Base-by-base conservation (phyloP, 352 stramenopile genomes). In the Globisporangium canariense region DNA sequence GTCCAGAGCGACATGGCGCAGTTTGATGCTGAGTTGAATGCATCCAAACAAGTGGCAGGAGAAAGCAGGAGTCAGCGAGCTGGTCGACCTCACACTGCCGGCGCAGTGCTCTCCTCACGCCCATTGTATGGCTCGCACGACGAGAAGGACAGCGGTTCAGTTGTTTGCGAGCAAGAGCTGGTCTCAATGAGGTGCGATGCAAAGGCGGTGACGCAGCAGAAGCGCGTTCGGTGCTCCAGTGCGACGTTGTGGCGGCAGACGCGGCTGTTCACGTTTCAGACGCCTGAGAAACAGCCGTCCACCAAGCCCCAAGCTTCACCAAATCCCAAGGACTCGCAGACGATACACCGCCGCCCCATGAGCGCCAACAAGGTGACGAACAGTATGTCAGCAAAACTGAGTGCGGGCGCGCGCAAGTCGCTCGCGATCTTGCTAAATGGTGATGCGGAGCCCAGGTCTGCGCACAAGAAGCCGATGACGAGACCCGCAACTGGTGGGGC, bases 201-300 rank as follows among this genome's bases (percentile, higher is more conserved):
- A 22, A 51, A 28, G 20, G 59, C 18, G 34, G 58, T 18, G 28
- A 20, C 4, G n/a, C 60, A 53, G 25, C 57, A 40, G 3, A 61
- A 46, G 11, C 2, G 43, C 28, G 58, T 86, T 0, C 75, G 70
- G 4, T 86, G 76, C 20, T 83, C 70, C 25, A 84, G 75, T 47
- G 75, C 75, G 6, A 76, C 69, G 32, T 66, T 88, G 60, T 75
- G 73, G 58, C 75, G 79, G 34, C 79, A 86, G 59, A 71, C 71
- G 25, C 66, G 75, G 25, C 65, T 88, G 22, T 69, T 81, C 38
- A 78, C 78, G 22, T 67, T 88, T 28, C 58, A 71, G 56, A 34
- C 71, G 6, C 55, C 71, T 9, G 56, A 66, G 16, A 47, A 36
- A 8, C 32, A 36, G 1, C 7, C 32, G 32, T 36, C 32, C 32